Base-by-base conservation (phyloP, 139 green algal species). In the Asterochloris erici region DNA sequence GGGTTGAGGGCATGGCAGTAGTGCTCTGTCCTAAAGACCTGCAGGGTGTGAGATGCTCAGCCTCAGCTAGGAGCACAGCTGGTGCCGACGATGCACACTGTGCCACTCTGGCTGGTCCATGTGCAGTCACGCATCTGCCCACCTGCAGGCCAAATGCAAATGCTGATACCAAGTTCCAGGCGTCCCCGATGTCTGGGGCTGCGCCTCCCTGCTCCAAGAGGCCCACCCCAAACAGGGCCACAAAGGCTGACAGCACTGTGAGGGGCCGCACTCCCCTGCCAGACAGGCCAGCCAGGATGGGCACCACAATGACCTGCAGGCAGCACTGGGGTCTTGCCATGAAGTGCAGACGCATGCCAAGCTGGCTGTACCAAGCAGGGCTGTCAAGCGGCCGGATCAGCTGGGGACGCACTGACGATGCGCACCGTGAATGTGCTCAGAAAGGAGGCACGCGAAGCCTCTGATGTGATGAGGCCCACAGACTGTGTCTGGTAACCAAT, bases 141-240 rank as follows among this genome's bases (percentile, higher is more conserved):
- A 91, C 79, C 88, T 96, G 92, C 27, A 95, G 66, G 61, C 90
- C 94, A 81, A 97, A 97, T 12, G 92, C 81, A 0, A 97, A 63
- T 10, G 94, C 94, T 10, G 83, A 91, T n/a, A 89, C 14, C 21
- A 96, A 82, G 68, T 83, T 89, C 87, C 89, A 92, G 4, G 89
- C 24, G 76, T 97, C 94, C 27, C 94, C 94, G 21, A 91, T 29
- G 82, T 83, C 54, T 81, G 54, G 28, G 68, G 79, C 47, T 68
- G 82, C 16, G 27, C 38, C 89, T 78, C 60, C 85, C 84, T 86
- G 73, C 83, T 96, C 93, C 17, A 97, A 89, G 63, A 97, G 81
- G 15, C 78, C 81, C 9, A 96, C 90, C 0, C 94, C 94, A 0
- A 85, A 60, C 24, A 97, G 64, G 0, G 94, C 93, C 4, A 90